Base-by-base conservation (phyloP, 1,139 yeast species). In the Taiozyma sp. region DNA sequence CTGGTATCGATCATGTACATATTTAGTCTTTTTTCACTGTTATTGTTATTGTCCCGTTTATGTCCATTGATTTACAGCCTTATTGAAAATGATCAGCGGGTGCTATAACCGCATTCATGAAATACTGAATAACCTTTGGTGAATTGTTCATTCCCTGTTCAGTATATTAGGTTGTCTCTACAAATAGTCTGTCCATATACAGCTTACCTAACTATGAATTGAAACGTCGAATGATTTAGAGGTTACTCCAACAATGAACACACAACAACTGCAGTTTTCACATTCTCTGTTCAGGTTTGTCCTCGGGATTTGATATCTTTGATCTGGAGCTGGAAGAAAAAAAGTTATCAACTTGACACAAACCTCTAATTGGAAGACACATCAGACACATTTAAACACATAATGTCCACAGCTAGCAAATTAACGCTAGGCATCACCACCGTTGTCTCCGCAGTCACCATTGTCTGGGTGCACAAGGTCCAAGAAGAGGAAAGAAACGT, bases 401-500 rank as follows among this genome's bases (percentile, higher is more conserved):
- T 13, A 32, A 85, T 86, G 95, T 85, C 91, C 39, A 77, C 83
- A 42, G 84, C 88, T 3, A 81, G 90, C 46, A 85, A 84, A 67
- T 69, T 83, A 45, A 85, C 93, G 8, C 76, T 87, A 53, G 89
- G 78, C 0, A 59, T 75, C 9, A 74, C 88, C n/a, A 73, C 81
- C 44, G 63, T 74, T 6, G 69, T 78, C 48, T 85, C 90, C 8
- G 77, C 72, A 0, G 76, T 76, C 4, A 74, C 89, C 0, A 81
- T 86, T 42, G 68, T 77, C 7, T 85, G 83, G 65, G 89, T 87
- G 50, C 88, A 85, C 68, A 73, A 74, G 55, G 77, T 85, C 47
- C 95, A 87, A 64, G 76, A 74, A 40, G 68, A 77, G 52, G 95
- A 87, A 66, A 75, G 89, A 56, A 80, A 76, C 7, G 64, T 58